Conservation (phyloP, 768 basidiomycete genomes). For the Lanmaoa pseudosensibilis region DNA sequence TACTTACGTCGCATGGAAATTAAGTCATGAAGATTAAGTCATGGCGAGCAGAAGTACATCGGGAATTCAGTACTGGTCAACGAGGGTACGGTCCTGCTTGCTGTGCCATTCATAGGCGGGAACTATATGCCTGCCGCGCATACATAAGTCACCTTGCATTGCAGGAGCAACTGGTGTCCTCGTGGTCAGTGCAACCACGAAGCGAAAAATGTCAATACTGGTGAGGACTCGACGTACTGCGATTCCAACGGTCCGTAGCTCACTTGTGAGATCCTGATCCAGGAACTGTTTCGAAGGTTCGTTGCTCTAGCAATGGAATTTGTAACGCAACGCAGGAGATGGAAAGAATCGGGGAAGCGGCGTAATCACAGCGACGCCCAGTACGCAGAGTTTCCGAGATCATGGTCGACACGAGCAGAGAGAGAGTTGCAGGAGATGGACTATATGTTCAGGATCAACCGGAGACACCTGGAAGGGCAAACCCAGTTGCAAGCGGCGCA, state of each 20-base stretch:
- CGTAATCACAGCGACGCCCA: slow-evolving; percentile 13
- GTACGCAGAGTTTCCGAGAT: slow-evolving; percentile 22
- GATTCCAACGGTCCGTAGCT: slow-evolving; percentile 14
- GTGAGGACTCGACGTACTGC: slow-evolving; percentile 23
- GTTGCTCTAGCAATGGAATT: slow-evolving; percentile 25
- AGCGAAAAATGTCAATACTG: slow-evolving; percentile 30
- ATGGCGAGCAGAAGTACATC: slow-evolving; percentile 9
- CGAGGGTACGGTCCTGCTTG: slow-evolving; percentile 21
- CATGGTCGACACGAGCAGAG: slow-evolving; percentile 29
- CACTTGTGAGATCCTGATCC: slow-evolving; percentile 9
- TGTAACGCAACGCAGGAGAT: slow-evolving; percentile 19
- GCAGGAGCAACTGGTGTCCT: slow-evolving; percentile 18
- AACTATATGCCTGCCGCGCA: slow-evolving; percentile 10
- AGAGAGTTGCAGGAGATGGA: slow-evolving; percentile 29
- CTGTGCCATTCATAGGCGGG: slow-evolving; percentile 20
- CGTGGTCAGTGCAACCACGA: slow-evolving; percentile 27
- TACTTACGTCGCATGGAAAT: slow-evolving; percentile 16
- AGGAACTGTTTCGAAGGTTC: slow-evolving; percentile 26
- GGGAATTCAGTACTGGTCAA: slow-evolving; percentile 9
- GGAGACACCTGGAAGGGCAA: slow-evolving; percentile 5
- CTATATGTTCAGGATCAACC: slow-evolving; percentile 18
- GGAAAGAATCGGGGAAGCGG: slow-evolving; percentile 16
- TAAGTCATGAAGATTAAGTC: slow-evolving; percentile 17
- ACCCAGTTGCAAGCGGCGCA: slow-evolving; percentile 7
- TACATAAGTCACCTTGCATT: slow-evolving; percentile 25